Percentiles rank a stretch among this genome's conserved stretches.
phyloP scores from a whole-genome alignment of 768 basidiomycete species.

The Trametes cubensis region DNA sequence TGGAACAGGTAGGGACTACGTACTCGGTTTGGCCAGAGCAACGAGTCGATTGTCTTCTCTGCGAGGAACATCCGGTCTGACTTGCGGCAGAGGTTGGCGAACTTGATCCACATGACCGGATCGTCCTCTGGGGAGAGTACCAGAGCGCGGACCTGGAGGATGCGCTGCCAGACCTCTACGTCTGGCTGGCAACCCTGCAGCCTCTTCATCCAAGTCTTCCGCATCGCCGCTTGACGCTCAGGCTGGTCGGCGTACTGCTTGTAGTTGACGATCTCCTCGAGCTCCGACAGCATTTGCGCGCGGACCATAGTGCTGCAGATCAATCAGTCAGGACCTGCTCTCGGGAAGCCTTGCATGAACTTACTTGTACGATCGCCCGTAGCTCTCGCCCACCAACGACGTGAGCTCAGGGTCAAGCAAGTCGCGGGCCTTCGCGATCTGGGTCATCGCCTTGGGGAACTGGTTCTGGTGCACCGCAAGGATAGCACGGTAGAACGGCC shows the following conservation, averaged over 20 bases:
- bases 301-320: constrained; percentile 84
- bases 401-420: constrained; percentile 88
- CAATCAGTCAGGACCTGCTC: constrained; percentile 8
- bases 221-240: constrained; percentile 86
- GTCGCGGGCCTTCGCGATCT: constrained; percentile 93
- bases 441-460: constrained; percentile 84
- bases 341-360: constrained; percentile 27
- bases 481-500: constrained; percentile 95
- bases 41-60: constrained; percentile 93
- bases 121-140: constrained; percentile 93
- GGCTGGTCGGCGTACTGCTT: constrained; percentile 94
- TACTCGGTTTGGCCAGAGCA: constrained; percentile 76
- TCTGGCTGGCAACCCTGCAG: constrained; percentile 97
- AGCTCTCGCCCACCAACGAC: constrained; percentile 91
- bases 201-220: constrained; percentile 98
- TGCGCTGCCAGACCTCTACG: constrained; percentile 98
- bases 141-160: constrained; percentile 92
- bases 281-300: constrained; percentile 96
- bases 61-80: constrained; percentile 92
- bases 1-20: constrained; percentile 21
- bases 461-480: constrained; percentile 96
- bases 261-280: constrained; percentile 96
- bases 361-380: constrained; percentile 96
- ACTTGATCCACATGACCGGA: constrained; percentile 98
- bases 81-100: constrained; percentile 96